These are phyloP conservation scores for Schwanniomyces vanrijiae DNA, from an alignment of 805 yeast genomes.

Conservation along the genomic window DNA sequence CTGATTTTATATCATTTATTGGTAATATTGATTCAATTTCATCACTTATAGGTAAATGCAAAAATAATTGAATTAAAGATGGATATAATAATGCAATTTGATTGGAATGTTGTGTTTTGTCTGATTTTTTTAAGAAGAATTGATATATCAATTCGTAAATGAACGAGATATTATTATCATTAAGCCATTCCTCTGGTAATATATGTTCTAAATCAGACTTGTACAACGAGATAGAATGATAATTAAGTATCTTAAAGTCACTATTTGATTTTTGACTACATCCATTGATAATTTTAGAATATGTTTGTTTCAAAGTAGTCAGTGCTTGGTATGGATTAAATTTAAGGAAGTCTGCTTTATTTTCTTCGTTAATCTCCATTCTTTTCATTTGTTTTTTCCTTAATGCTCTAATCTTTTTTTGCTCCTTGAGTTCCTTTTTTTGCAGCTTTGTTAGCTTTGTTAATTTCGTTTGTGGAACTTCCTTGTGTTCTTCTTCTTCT, in stretches of 20 bases:
- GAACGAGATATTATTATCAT: conserved; percentile 66
- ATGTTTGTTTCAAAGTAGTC: conserved; percentile 17
- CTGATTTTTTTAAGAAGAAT: conserved; percentile 16
- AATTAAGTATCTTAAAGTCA: conserved; percentile 42
- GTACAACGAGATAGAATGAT: conserved; percentile 57
- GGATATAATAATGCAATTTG: conserved; percentile 48
- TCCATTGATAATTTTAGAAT: conserved; percentile 13
- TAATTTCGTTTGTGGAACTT: conserved; percentile 8
- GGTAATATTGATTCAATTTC: conserved; percentile 23
- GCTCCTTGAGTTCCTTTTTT: conserved; percentile 18
- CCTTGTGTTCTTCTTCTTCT: conserved; percentile 7
- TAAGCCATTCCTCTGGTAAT: conserved; percentile 69
- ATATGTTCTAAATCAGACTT: conserved; percentile 58
- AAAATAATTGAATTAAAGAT: conserved; percentile 60
- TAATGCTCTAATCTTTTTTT: conserved; percentile 22
- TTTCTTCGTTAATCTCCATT: conserved; percentile 8
- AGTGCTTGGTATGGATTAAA: conserved; percentile 15
- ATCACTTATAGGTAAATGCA: conserved; percentile 39
- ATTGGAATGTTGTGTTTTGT: conserved; percentile 11
- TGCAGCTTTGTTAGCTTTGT: conserved; percentile 17
- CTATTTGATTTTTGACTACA: conserved; percentile 10
- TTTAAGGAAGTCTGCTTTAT: background rate
- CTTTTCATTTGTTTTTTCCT: conserved; percentile 15
- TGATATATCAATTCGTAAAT: conserved; percentile 50
- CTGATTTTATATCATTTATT: conserved; percentile 27